A percentile compares a stretch with the other conserved stretches of the same genome.
Evolutionary conservation across 768 basidiomycete genomes (phyloP).

Genomic region (Auricularia heimuer): DNA sequence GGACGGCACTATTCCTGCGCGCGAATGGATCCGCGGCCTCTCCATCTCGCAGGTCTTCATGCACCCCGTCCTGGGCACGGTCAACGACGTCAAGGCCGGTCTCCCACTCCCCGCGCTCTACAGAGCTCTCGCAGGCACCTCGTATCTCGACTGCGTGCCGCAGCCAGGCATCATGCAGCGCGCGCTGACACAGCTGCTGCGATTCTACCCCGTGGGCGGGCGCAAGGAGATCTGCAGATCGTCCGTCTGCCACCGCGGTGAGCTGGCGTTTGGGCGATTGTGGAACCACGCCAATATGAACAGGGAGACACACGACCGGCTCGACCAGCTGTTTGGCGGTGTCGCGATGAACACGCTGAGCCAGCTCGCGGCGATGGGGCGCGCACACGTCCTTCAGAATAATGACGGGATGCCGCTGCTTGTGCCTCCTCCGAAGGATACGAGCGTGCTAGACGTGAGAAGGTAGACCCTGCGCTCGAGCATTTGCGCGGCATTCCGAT

Average conservation of each 20-base stretch:
- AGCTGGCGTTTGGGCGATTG: constrained; percentile 2
- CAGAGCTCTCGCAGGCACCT: neutral
- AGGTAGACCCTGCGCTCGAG: neutral
- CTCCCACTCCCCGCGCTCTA: neutral
- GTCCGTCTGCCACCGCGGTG: neutral
- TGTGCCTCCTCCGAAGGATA: neutral
- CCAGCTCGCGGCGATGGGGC: constrained; percentile 2
- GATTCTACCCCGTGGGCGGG: constrained; percentile 3
- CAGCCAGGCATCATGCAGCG: neutral
- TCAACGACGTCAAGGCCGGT: constrained; percentile 1
- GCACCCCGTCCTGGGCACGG: constrained; percentile 2
- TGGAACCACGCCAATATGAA: constrained; percentile 4
- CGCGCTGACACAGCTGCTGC: neutral
- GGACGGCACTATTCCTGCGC: neutral
- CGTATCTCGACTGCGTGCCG: neutral
- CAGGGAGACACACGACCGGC: constrained; percentile 1
- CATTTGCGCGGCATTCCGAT: constrained; percentile 1
- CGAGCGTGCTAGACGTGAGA: neutral
- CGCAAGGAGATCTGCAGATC: constrained; percentile 3
- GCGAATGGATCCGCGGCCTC: neutral
- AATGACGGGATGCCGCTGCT: neutral
- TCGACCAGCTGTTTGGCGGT: constrained; percentile 4
- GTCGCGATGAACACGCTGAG: constrained; percentile 1
- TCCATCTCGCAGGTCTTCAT: constrained; percentile 2
- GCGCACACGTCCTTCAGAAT: neutral